These are phyloP conservation scores for Verbena officinalis DNA, from an alignment of 257 asterid genomes.

Conservation along the genomic window DNA sequence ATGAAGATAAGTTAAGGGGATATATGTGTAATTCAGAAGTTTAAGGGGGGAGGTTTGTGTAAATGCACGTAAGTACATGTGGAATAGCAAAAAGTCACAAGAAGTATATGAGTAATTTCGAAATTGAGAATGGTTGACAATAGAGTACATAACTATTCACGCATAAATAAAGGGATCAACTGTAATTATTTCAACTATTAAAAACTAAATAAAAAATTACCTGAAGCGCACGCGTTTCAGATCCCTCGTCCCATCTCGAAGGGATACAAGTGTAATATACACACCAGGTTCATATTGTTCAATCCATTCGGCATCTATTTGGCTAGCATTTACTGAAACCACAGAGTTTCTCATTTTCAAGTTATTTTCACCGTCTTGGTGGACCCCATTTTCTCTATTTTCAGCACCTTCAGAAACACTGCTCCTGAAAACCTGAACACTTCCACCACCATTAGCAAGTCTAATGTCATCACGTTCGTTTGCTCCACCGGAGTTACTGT, in stretches of 20 bases:
- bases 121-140: too few relatives aligned
- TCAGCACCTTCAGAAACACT: conserved; percentile 53
- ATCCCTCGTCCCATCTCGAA: conserved; percentile 87
- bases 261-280: conserved; percentile 84
- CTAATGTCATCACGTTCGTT: conserved; percentile 41
- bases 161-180: too few relatives aligned
- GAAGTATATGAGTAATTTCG: too few relatives aligned
- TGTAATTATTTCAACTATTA: too few relatives aligned
- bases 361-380: conserved; percentile 51
- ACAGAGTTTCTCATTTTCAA: conserved; percentile 49
- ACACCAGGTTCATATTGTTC: conserved; percentile 95
- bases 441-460: conserved; percentile 34
- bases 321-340: conserved; percentile 55
- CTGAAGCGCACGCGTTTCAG: conserved; percentile 99
- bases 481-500: conserved; percentile 38
- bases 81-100: too few relatives aligned
- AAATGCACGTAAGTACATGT: too few relatives aligned
- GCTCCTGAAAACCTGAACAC: conserved; percentile 40
- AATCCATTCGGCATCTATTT: conserved; percentile 88
- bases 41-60: too few relatives aligned
- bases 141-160: too few relatives aligned
- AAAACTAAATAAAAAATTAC: conserved; percentile 31
- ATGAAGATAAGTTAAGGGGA: too few relatives aligned
- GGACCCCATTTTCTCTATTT: conserved; percentile 39
- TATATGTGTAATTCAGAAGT: too few relatives aligned